phyloP scores from a whole-genome alignment of 441 rosid species.

The Theobroma grandiflorum region DNA sequence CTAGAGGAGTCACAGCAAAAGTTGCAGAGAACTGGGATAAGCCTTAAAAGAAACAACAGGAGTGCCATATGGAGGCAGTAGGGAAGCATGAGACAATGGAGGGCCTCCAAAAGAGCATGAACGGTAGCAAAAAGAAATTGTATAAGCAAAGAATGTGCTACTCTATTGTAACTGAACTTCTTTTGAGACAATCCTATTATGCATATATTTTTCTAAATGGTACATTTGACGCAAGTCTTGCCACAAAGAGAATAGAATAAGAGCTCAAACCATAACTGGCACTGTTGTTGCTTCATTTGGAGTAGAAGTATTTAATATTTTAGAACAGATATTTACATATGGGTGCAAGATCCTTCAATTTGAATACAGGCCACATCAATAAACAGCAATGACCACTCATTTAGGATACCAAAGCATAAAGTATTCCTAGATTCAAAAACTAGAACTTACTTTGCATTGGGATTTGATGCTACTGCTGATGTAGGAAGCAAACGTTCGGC shows the following conservation, averaged over 20 bases:
- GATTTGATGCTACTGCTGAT: constrained; percentile 61
- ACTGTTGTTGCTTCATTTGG: background rate
- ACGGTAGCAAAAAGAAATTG: background rate
- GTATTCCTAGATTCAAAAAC: constrained; percentile 21
- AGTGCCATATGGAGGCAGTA: background rate
- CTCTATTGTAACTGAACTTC: background rate
- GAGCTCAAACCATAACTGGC: background rate
- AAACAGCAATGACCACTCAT: background rate
- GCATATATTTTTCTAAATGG: background rate
- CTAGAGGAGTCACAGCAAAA: constrained; percentile 1
- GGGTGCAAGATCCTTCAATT: background rate
- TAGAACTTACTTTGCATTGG: constrained; percentile 60
- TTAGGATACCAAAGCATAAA: background rate
- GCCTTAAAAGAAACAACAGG: constrained; percentile 5
- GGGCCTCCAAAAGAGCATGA: background rate
- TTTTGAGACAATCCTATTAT: background rate
- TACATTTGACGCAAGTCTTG: background rate
- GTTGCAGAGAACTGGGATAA: background rate
- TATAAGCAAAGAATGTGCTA: constrained; percentile 5
- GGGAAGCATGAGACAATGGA: background rate
- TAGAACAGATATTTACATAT: background rate
- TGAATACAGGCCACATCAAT: constrained; percentile 2
- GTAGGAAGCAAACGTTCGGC: constrained; percentile 70
- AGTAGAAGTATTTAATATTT: background rate
- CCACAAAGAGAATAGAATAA: background rate